Conservation (phyloP, 148 eudicot genomes). For the Pouteria glomerata region DNA sequence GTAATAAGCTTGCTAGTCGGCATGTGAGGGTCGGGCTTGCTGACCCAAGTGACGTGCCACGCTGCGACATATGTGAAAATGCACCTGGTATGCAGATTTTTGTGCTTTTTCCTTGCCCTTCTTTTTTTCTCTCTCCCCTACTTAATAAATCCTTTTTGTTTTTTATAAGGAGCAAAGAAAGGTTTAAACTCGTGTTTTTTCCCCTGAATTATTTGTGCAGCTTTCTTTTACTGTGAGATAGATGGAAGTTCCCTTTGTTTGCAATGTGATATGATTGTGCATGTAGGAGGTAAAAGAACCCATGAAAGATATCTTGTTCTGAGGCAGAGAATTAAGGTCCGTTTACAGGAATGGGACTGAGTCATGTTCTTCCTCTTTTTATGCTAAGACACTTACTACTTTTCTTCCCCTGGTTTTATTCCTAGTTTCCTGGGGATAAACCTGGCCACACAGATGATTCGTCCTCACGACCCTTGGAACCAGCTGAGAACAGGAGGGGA, state of each 20-base stretch:
- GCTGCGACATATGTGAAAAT: slow-evolving; percentile 85
- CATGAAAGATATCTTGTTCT: slow-evolving; percentile 70
- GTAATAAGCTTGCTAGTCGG: slow-evolving; percentile 89
- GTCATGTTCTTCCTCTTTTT: slow-evolving; percentile 1
- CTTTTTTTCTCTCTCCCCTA: slow-evolving; percentile 5
- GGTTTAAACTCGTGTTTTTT: not conserved
- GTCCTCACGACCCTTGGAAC: slow-evolving; percentile 27
- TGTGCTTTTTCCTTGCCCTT: not conserved
- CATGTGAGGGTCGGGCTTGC: slow-evolving; percentile 80
- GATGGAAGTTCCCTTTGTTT: slow-evolving; percentile 84
- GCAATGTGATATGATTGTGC: slow-evolving; percentile 84
- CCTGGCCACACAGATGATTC: slow-evolving; percentile 31
- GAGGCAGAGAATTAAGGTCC: slow-evolving; percentile 81
- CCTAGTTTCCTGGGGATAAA: slow-evolving; percentile 73
- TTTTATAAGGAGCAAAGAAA: not conserved
- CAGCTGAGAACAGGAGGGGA: slow-evolving; percentile 15
- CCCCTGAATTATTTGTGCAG: slow-evolving; percentile 27
- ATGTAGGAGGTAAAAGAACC: slow-evolving; percentile 80
- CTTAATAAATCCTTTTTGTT: not conserved
- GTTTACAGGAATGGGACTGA: slow-evolving; percentile 25
- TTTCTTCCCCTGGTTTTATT: not conserved
- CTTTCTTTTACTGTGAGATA: slow-evolving; percentile 81
- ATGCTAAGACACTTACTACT: not conserved
- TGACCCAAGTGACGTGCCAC: slow-evolving; percentile 64
- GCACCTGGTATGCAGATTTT: slow-evolving; percentile 56